These are phyloP conservation scores for Fusarium humuli DNA, from an alignment of 2,329 filamentous ascomycete species.

Conservation along the genomic window DNA sequence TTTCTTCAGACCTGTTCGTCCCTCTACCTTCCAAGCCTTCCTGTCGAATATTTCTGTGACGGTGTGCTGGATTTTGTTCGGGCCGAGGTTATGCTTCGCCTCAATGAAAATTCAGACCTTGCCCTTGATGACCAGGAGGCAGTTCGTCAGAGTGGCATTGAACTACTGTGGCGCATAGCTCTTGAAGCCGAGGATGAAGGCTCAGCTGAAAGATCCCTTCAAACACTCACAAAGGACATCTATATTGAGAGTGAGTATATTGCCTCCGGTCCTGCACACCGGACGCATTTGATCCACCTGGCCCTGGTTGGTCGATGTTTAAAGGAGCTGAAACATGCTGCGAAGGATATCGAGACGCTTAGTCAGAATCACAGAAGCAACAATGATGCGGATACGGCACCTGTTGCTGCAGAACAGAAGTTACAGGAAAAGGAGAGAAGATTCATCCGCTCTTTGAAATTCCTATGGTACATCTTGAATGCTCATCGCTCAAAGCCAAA, in stretches of 20 bases:
- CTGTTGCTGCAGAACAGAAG: slow-evolving; percentile 61
- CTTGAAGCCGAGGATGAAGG: slow-evolving; percentile 73
- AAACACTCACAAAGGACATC: slow-evolving; percentile 74
- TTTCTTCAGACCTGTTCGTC: slow-evolving; percentile 67
- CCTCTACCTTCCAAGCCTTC: slow-evolving; percentile 67
- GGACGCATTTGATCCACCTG: slow-evolving; percentile 71
- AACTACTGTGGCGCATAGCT: slow-evolving; percentile 87
- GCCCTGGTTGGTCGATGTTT: slow-evolving; percentile 80
- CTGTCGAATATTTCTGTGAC: slow-evolving; percentile 68
- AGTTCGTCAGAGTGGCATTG: slow-evolving; percentile 65
- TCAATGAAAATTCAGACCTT: slow-evolving; percentile 59
- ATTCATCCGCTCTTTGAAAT: slow-evolving; percentile 75
- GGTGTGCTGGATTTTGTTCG: slow-evolving; percentile 74
- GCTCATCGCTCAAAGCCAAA: slow-evolving; percentile 71
- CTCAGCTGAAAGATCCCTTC: slow-evolving; percentile 76
- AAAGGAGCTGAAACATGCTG: slow-evolving; percentile 73
- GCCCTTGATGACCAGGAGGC: slow-evolving; percentile 64
- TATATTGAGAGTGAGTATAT: slow-evolving; percentile 74
- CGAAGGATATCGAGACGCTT: slow-evolving; percentile 62
- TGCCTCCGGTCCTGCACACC: slow-evolving; percentile 59
- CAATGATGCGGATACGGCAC: slow-evolving; percentile 66
- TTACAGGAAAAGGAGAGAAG: slow-evolving; percentile 64
- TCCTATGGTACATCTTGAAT: slow-evolving; percentile 75
- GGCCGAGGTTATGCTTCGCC: slow-evolving; percentile 60
- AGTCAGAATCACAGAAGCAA: slow-evolving; percentile 56